A percentile compares a stretch with the other conserved stretches of the same genome.
phyloP scores from a whole-genome alignment of 805 yeast genomes.

The Kurtzmaniella cleridarum region DNA sequence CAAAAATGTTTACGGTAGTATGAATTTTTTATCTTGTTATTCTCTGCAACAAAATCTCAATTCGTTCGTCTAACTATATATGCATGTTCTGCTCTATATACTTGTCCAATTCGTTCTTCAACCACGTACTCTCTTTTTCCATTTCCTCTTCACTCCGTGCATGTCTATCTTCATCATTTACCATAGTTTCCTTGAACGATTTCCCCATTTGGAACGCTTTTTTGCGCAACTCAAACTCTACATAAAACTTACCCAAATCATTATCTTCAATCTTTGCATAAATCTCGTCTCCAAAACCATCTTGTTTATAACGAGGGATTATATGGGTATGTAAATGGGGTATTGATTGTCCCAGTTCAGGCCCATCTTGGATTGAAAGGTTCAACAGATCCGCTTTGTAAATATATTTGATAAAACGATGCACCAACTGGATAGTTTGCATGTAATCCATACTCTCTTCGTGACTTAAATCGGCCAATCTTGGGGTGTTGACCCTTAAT shows the following conservation, averaged over 20 bases:
- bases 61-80: too few relatives aligned
- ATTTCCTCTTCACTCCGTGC: constrained; percentile 60
- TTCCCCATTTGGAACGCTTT: constrained; percentile 16
- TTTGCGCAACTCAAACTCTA: constrained; percentile 24
- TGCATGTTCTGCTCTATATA: constrained; percentile 14
- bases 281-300: constrained; percentile 63
- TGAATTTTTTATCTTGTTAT: too few relatives aligned
- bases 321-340: constrained; percentile 94
- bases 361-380: constrained; percentile 94
- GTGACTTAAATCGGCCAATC: constrained; percentile 62
- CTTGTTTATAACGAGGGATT: constrained; percentile 71
- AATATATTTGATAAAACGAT: constrained; percentile 56
- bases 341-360: constrained; percentile 92
- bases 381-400: constrained; percentile 83
- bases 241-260: constrained; percentile 39
- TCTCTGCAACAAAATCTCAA: too few relatives aligned
- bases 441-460: constrained; percentile 80
- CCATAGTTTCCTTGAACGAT: constrained; percentile 26
- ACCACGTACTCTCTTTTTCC: constrained; percentile 62
- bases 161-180: constrained; percentile 45
- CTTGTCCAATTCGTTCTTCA: constrained; percentile 38
- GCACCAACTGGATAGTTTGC: constrained; percentile 64
- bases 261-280: constrained; percentile 57
- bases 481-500: constrained; percentile 49
- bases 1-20: too few relatives aligned